phyloP scores from a whole-genome alignment of 306 rosid species.

The Cucurbita moschata region DNA sequence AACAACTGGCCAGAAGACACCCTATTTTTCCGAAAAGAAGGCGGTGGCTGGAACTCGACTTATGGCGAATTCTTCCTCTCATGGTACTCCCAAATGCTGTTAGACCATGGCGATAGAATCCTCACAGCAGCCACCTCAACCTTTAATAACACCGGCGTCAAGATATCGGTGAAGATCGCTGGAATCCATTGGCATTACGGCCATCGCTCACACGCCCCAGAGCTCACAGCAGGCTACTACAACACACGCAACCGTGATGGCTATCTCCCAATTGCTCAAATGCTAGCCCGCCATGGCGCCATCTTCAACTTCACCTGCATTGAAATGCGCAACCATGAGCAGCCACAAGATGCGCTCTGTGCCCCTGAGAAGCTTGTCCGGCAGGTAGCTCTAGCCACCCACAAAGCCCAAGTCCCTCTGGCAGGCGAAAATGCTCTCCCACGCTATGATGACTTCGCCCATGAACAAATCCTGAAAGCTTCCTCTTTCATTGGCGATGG shows the following conservation, averaged over 20 bases:
- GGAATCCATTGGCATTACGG: constrained; percentile 99
- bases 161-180: constrained; percentile 78
- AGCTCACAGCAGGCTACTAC: constrained; percentile 95
- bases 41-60: constrained; percentile 62
- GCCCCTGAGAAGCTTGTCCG: constrained; percentile 77
- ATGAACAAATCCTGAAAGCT: constrained; percentile 53
- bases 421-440: constrained; percentile 92
- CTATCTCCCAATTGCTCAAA: constrained; percentile 77
- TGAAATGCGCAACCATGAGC: constrained; percentile 90
- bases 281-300: constrained; percentile 88
- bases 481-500: constrained; percentile 40
- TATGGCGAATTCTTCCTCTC: constrained; percentile 83
- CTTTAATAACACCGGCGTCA: constrained; percentile 38
- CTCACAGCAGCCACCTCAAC: constrained; percentile 50
- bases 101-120: constrained; percentile 85
- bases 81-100: constrained; percentile 81
- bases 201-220: constrained; percentile 88
- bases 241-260: constrained; percentile 75
- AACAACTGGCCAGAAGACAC: constrained; percentile 97
- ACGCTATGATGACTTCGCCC: constrained; percentile 52
- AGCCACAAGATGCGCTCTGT: constrained; percentile 80
- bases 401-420: constrained; percentile 50
- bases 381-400: constrained; percentile 74
- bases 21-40: constrained; percentile 66
- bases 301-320: constrained; percentile 87